phyloP scores from a whole-genome alignment of 352 stramenopile genomes.

The Phytopythium aichiense region DNA sequence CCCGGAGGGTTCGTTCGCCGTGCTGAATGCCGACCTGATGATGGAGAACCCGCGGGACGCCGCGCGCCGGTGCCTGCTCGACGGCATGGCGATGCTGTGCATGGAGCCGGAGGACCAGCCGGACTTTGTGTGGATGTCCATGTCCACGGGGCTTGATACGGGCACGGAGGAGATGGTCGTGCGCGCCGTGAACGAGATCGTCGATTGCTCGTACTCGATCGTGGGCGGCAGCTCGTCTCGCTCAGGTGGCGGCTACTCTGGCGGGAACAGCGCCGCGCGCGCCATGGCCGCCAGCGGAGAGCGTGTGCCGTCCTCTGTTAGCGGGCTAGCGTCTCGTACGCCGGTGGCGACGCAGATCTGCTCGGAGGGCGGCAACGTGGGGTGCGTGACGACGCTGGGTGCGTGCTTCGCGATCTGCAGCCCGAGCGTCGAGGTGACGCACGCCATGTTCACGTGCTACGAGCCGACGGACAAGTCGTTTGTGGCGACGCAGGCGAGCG shows the following conservation, averaged over 20 bases:
- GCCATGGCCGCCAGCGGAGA: constrained; percentile 3
- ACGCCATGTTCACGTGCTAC: constrained; percentile 83
- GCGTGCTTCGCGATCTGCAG: constrained; percentile 75
- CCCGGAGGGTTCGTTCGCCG: constrained; percentile 73
- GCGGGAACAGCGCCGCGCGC: not conserved
- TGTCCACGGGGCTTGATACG: constrained; percentile 28
- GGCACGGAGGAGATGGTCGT: constrained; percentile 67
- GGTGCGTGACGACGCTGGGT: constrained; percentile 65
- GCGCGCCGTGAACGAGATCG: constrained; percentile 60
- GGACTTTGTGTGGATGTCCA: constrained; percentile 76
- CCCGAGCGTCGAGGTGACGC: constrained; percentile 72
- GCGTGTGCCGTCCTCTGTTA: constrained; percentile 2
- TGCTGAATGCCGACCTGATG: constrained; percentile 65
- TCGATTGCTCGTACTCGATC: constrained; percentile 69
- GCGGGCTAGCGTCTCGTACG: constrained; percentile 10
- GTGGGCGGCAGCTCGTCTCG: constrained; percentile 54
- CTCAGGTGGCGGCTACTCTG: constrained; percentile 16
- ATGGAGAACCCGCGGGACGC: constrained; percentile 59
- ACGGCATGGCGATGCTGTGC: constrained; percentile 66
- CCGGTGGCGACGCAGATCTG: constrained; percentile 60
- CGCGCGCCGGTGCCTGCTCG: constrained; percentile 48
- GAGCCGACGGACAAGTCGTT: constrained; percentile 68
- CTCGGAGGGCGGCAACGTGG: constrained; percentile 57
- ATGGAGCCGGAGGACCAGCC: constrained; percentile 74
- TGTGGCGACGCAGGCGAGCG: constrained; percentile 55